These are phyloP conservation scores for Pichia sp. DNA, from an alignment of 1,139 yeast species.

Conservation along the genomic window DNA sequence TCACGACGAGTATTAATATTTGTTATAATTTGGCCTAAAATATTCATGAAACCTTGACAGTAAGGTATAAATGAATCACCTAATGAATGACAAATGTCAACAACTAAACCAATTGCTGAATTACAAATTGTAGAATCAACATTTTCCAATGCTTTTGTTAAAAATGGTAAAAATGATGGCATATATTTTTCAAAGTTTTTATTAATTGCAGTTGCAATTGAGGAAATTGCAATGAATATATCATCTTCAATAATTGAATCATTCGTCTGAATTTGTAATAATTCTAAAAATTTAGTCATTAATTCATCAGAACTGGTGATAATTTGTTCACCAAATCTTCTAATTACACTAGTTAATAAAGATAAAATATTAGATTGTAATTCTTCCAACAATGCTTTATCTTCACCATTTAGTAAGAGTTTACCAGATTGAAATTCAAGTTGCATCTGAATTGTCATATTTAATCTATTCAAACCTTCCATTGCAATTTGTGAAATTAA, in stretches of 20 bases:
- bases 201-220: slow-evolving; percentile 77
- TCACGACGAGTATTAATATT: slow-evolving; percentile 66
- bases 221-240: slow-evolving; percentile 83
- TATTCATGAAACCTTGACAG: slow-evolving; percentile 74
- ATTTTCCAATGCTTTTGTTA: slow-evolving; percentile 71
- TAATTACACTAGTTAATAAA: slow-evolving; percentile 79
- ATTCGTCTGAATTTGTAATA: slow-evolving; percentile 51
- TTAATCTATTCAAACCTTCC: slow-evolving; percentile 67
- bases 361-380: slow-evolving; percentile 81
- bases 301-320: slow-evolving; percentile 68
- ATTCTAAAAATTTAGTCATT: slow-evolving; percentile 74
- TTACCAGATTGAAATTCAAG: slow-evolving; percentile 31
- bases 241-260: slow-evolving; percentile 91
- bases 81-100: slow-evolving; percentile 92
- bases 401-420: slow-evolving; percentile 46
- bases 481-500: slow-evolving; percentile 67
- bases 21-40: slow-evolving; percentile 67
- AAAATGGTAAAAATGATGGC: slow-evolving; percentile 75
- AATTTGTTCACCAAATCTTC: slow-evolving; percentile 71
- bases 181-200: slow-evolving; percentile 67
- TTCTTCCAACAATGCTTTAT: slow-evolving; percentile 75
- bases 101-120: slow-evolving; percentile 91
- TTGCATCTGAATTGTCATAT: slow-evolving; percentile 54
- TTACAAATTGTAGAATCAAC: slow-evolving; percentile 77
- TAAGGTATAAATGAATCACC: slow-evolving; percentile 69